Base-by-base conservation (phyloP, 192 early-diverging fungal species). In the Linnemannia schmuckeri region DNA sequence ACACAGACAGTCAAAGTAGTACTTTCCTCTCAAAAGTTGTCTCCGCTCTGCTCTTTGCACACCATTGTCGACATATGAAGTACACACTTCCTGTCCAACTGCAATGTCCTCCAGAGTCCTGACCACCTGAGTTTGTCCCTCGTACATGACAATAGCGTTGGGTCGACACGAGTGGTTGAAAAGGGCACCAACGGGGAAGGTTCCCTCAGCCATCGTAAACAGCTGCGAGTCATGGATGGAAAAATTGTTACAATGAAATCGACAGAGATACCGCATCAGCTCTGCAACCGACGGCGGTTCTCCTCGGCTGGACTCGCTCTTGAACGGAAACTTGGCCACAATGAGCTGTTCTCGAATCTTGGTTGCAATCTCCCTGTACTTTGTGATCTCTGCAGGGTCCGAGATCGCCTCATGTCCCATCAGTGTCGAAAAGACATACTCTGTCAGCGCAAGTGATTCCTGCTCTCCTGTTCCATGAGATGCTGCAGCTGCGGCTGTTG, bases 131-230 rank as follows among this genome's bases (percentile, higher is more conserved):
- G 71, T 66, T 22, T 81, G 82, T 5, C 88, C 89, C 55, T 90
- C 88, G 69, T 93, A 95, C 78, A 92, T 87, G 4, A 92, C 89
- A 42, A 90, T 89, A 33, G 90, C 88, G 77, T 94, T 94, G 15
- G 95, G 94, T 22, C 78, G 83, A 79, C 95, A 95, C 18, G 94
- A 94, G 77, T 95, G 94, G 74, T 95, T 94, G 57, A 92, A 88
- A 18, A 95, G 79, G 7, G 95, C 85, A 5, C 92, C 94, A 3
- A 95, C 61, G 2, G 94, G 94, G 66, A 88, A 89, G 8, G 93
- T 93, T 2, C 93, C 93, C 71, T 95, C 94, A 1, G 91, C 95
- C 80, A 92, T 82, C 13, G 87, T 79, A 78, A 94, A 95, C 42
- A 95, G 76, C 61, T 95, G 91, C 12, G 84, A 63, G 75, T 94